These are phyloP conservation scores for Aspergillus heteromorphus DNA, from an alignment of 495 filamentous ascomycete species.

Conservation along the genomic window DNA sequence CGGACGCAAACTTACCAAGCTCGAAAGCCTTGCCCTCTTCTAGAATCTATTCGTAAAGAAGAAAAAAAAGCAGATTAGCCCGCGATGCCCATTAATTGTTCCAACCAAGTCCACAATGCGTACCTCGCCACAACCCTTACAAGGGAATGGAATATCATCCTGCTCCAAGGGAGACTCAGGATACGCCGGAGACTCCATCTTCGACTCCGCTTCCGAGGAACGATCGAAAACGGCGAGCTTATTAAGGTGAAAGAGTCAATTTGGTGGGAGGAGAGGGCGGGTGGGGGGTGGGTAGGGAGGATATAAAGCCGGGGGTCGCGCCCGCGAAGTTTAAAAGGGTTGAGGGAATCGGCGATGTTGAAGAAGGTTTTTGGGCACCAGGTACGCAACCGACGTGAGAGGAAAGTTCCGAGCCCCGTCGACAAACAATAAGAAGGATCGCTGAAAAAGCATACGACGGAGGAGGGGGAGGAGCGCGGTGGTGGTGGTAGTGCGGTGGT, in stretches of 20 bases:
- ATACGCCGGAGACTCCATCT: conserved; percentile 47
- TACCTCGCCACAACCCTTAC: conserved; percentile 98
- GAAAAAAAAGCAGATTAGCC: conserved; percentile 9
- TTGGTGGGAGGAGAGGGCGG: too few relatives aligned
- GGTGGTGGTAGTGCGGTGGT: background rate
- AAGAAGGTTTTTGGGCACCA: conserved; percentile 6
- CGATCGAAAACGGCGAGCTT: background rate
- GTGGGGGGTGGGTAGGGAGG: background rate
- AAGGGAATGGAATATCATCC: conserved; percentile 83
- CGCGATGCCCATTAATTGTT: background rate
- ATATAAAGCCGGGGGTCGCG: conserved; percentile 5
- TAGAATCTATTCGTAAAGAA: conserved; percentile 58
- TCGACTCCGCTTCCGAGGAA: conserved; percentile 9
- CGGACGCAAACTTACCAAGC: conserved; percentile 62
- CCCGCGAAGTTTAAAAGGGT: conserved; percentile 11
- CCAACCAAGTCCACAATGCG: conserved; percentile 17
- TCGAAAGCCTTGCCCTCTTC: conserved; percentile 99
- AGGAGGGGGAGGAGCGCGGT: background rate
- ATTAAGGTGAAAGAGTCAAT: background rate
- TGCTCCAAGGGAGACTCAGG: conserved; percentile 80
- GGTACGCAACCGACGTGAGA: conserved; percentile 12
- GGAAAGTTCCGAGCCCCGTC: background rate
- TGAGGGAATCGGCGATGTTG: conserved; percentile 9
- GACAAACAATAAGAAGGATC: background rate
- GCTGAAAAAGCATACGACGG: background rate